Base-by-base conservation (phyloP, 495 filamentous ascomycete species). In the Glarea lozoyensis region DNA sequence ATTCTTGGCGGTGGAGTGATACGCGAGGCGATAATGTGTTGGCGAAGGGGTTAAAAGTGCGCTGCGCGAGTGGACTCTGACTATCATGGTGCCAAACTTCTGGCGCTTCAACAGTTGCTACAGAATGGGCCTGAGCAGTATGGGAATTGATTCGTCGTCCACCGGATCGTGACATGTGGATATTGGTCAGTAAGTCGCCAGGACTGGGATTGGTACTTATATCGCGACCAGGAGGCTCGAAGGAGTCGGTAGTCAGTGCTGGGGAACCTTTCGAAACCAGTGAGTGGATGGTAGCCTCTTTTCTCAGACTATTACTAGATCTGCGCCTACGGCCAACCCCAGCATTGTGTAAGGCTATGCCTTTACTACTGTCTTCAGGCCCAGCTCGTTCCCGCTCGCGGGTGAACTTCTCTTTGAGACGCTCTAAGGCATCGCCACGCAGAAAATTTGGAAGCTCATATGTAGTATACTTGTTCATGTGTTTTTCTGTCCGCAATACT, bases 401-500 rank as follows among this genome's bases (percentile, higher is more conserved):
- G 34, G 73, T 74, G 52, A 98, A 97, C 49, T 97, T 97, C 45
- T 93, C 86, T 59, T 97, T 98, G 41, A 98, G 64, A 33, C 92
- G 69, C 36, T 86, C 82, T 21, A 97, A 58, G 1, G 92, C 84
- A 30, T 80, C 70, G 4, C 92, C 92, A 19, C 92, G 79, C 20
- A 98, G 74, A 49, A 93, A 82, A 53, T 94, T 95, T 1, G 93
- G 93, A 13, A 98, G 67, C 53, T 97, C 87, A 57, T 87, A 86
- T 15, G 80, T 83, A 0, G 92, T 95, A 56, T 87, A 96, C 46
- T 81, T 84, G 54, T 88, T 82, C 81, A 97, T 93, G 37, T 88
- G 79, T 43, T 82, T 80, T 55, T 98, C 92, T 15, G 88, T 95
- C 2, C 84, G 79, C 16, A 97, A 65, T 0, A 98, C 90, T 48